These are phyloP conservation scores for Sungouiella blattae DNA, from an alignment of 805 yeast genomes.

Conservation along the genomic window DNA sequence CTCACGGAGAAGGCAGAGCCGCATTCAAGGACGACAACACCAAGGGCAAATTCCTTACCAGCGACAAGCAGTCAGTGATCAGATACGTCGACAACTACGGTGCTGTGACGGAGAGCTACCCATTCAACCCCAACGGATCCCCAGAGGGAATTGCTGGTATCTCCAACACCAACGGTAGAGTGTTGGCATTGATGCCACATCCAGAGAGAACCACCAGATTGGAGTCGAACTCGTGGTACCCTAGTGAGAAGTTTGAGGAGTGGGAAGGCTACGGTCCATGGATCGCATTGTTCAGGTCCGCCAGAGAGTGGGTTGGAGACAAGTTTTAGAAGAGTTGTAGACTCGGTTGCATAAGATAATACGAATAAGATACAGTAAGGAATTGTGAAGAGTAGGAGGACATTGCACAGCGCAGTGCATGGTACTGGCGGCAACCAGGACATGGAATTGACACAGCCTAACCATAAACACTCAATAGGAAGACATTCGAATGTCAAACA, in stretches of 20 bases:
- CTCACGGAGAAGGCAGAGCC: constrained; percentile 98
- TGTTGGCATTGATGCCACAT: constrained; percentile 98
- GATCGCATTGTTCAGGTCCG: constrained; percentile 88
- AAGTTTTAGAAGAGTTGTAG: constrained; percentile 17
- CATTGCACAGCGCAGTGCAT: too few species aligned
- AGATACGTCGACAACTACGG: constrained; percentile 93
- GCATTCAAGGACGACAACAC: constrained; percentile 50
- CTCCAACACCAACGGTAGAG: constrained; percentile 87
- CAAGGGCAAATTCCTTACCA: constrained; percentile 41
- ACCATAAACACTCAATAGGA: too few species aligned
- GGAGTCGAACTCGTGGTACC: constrained; percentile 91
- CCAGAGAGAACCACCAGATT: constrained; percentile 92
- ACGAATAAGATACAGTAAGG: constrained; percentile 1
- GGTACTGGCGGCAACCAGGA: too few species aligned
- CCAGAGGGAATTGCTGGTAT: constrained; percentile 92
- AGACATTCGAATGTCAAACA: too few species aligned
- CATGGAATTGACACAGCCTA: too few species aligned
- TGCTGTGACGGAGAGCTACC: constrained; percentile 73
- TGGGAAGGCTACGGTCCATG: constrained; percentile 94
- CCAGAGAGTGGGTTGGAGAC: constrained; percentile 85
- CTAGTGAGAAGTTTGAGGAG: constrained; percentile 49
- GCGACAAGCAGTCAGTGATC: constrained; percentile 57
- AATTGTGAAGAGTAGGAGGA: too few species aligned
- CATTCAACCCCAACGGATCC: constrained; percentile 96
- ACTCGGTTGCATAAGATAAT: too few species aligned